Conservation (phyloP, 306 rosid species). For the Bauhinia variegata region DNA sequence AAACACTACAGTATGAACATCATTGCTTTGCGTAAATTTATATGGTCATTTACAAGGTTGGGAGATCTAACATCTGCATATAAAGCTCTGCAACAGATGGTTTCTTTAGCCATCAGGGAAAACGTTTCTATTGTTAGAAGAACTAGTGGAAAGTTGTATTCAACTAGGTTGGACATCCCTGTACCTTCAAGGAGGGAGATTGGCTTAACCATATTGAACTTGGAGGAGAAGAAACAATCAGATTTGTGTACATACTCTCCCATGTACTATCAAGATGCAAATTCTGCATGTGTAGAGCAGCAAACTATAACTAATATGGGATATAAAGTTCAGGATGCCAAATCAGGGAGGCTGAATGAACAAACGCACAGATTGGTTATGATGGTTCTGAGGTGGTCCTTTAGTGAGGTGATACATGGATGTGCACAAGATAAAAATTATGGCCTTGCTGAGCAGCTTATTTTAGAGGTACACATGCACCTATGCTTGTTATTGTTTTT, state of each 20-base stretch:
- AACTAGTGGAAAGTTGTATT: constrained; percentile 46
- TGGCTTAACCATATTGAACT: constrained; percentile 40
- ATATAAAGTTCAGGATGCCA: constrained; percentile 37
- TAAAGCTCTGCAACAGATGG: constrained; percentile 65
- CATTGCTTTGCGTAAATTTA: constrained; percentile 52
- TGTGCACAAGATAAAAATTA: constrained; percentile 51
- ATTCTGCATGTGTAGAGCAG: constrained; percentile 38
- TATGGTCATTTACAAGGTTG: constrained; percentile 60
- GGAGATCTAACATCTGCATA: constrained; percentile 60
- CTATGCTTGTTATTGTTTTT: constrained; percentile 28
- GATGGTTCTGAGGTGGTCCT: constrained; percentile 65
- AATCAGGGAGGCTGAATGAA: constrained; percentile 30
- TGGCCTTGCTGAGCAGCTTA: constrained; percentile 62
- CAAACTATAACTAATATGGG: constrained; percentile 34
- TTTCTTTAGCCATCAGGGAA: constrained; percentile 54
- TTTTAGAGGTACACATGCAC: constrained; percentile 59
- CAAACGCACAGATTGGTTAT: constrained; percentile 25
- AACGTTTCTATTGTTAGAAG: constrained; percentile 37
- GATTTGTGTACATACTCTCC: constrained; percentile 35
- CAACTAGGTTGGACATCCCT: constrained; percentile 73
- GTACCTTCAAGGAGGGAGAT: constrained; percentile 56
- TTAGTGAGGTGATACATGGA: constrained; percentile 62
- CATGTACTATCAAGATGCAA: constrained; percentile 23
- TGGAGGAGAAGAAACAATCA: constrained; percentile 40
- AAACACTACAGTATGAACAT: constrained; percentile 55